Evolutionary conservation across 2,329 filamentous ascomycete genomes (phyloP), one percentile per base, ranked within the genome.

Genomic region (Westerdykella aurantiaca): DNA sequence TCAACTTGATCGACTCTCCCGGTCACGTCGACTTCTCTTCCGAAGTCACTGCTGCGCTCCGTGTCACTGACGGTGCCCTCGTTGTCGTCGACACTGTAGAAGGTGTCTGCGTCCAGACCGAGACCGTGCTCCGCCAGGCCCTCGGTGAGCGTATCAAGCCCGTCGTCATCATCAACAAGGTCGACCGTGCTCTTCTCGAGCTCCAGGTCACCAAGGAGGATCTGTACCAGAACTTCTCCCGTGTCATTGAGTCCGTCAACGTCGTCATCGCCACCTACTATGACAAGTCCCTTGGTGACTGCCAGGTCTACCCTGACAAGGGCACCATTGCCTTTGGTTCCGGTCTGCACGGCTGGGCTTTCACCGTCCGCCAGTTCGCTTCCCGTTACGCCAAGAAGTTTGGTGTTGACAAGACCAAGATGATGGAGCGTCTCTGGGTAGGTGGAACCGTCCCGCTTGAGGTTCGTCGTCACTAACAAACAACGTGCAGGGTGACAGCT

Each of bases 11-110:
- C 73, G 93, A 98, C 77, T 98, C 93, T 49, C 93, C 93, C 53
- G 93, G 93, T 82, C 93, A 98, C 91, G 93, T 98, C 79, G 93
- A 98, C 79, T 98, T 98, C 85, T 98, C 93, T 34, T 98, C 93
- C 58, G 93, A 98, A 73, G 93, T 98, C 71, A 98, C 93, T 70
- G 93, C 93, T 72, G 93, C 93, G 71, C 91, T 98, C 69, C 93
- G 93, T 88, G 93, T 98, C 77, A 98, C 93, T 64, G 93, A 98
- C 69, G 93, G 93, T 88, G 93, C 93, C 67, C 88, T 98, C 61
- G 93, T 98, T 69, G 93, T 98, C 77, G 93, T 98, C 79, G 93
- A 98, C 80, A 96, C 90, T 75, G 87, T 98, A 63, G 93, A 96
- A 77, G 93, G 93, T 89, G 94, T 98, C 66, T 98, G 93, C 76